Evolutionary conservation across 2,329 filamentous ascomycete species (phyloP).

Genomic region (Exophiala phaeomuriformis): DNA sequence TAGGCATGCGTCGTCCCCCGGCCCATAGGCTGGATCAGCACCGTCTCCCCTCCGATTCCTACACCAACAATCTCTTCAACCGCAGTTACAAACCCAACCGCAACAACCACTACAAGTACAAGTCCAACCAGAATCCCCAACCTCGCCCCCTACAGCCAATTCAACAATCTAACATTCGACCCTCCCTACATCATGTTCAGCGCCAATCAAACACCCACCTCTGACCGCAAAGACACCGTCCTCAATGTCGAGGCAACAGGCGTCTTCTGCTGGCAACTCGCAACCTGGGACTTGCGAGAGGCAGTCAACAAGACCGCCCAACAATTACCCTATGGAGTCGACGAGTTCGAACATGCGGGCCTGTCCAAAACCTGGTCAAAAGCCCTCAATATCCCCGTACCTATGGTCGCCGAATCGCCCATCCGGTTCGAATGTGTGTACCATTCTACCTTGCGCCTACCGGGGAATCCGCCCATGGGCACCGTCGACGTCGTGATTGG

Average conservation of each 20-base stretch:
- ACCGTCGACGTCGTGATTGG: conserved; percentile 53
- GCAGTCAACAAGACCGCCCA: conserved; percentile 51
- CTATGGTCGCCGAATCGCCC: conserved; percentile 49
- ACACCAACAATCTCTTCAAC: not conserved
- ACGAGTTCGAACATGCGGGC: conserved; percentile 49
- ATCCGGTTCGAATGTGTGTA: conserved; percentile 55
- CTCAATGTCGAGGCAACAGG: conserved; percentile 51
- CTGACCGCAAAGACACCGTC: conserved; percentile 50
- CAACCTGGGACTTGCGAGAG: conserved; percentile 50
- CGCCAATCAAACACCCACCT: conserved; percentile 47
- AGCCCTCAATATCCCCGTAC: conserved; percentile 34
- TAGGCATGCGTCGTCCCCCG: conserved; percentile 50
- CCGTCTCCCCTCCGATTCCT: conserved; percentile 27
- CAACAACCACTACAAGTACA: not conserved
- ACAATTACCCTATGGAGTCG: conserved; percentile 42
- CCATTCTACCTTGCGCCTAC: conserved; percentile 48
- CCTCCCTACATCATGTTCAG: conserved; percentile 58
- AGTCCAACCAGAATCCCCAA: conserved; percentile 37
- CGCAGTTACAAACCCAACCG: conserved; percentile 36
- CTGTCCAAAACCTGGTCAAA: conserved; percentile 44
- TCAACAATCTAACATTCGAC: conserved; percentile 58
- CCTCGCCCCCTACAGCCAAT: conserved; percentile 55
- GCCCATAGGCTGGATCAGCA: conserved; percentile 58
- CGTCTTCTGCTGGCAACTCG: conserved; percentile 54
- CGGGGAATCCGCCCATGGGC: conserved; percentile 52